Conservation (phyloP, 345 rosid species). For the Hevea brasiliensis region DNA sequence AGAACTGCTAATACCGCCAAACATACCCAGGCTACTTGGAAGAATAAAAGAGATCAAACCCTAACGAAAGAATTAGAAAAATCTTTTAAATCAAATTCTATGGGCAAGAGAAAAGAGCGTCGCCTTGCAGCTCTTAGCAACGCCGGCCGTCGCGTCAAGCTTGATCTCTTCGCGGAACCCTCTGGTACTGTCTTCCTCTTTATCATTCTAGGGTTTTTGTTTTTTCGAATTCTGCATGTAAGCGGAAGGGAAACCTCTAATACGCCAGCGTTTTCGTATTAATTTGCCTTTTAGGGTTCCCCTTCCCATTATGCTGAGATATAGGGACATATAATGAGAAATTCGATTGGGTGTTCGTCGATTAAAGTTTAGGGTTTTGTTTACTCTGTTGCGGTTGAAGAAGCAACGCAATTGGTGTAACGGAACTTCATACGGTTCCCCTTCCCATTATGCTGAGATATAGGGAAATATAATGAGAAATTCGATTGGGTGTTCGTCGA, state of each 20-base stretch:
- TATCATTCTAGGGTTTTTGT: background rate
- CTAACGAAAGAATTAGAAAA: too few species aligned
- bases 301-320: background rate
- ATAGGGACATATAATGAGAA: background rate
- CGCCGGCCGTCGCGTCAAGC: slow-evolving; percentile 92
- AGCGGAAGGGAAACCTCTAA: background rate
- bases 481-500: background rate
- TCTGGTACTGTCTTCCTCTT: slow-evolving; percentile 51
- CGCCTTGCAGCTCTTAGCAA: slow-evolving; percentile 74
- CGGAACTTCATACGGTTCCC: too few species aligned
- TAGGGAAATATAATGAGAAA: background rate
- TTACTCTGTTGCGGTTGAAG: background rate
- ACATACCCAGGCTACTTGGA: too few species aligned
- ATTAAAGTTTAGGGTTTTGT: background rate
- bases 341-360: background rate
- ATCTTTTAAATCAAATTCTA: slow-evolving; percentile 22
- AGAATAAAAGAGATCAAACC: too few species aligned
- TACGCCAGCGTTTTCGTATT: background rate
- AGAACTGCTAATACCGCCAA: too few species aligned
- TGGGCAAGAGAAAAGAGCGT: slow-evolving; percentile 96
- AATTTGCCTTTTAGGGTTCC: background rate
- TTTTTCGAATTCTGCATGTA: background rate
- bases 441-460: background rate
- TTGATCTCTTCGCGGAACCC: slow-evolving; percentile 97
- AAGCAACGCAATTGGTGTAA: background rate